Percentiles rank a stretch among this genome's conserved stretches.
Evolutionary conservation across 208 protist genomes (phyloP).

Genomic region (Hexamita inflata): DNA sequence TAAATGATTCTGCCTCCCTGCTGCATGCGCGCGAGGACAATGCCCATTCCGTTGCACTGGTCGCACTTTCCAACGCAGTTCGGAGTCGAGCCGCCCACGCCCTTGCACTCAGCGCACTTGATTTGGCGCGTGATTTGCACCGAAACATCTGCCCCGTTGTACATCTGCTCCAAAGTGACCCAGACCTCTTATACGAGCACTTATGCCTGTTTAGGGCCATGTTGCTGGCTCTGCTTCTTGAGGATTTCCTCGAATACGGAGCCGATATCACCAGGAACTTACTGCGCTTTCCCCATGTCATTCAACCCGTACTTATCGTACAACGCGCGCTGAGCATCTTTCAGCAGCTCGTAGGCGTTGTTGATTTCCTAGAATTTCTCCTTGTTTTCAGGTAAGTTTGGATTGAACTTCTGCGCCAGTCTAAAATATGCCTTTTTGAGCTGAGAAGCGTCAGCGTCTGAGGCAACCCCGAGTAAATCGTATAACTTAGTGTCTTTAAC

Average conservation of each 20-base stretch:
- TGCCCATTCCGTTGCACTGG: background rate
- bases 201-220: background rate
- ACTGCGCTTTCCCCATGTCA: too few relatives aligned
- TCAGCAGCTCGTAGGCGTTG: slow-evolving; percentile 65
- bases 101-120: background rate
- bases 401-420: slow-evolving; percentile 70
- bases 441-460: slow-evolving; percentile 14
- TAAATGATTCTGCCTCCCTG: background rate
- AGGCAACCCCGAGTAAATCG: slow-evolving; percentile 1
- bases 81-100: background rate
- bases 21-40: background rate
- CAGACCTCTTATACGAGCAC: background rate
- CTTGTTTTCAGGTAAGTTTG: slow-evolving; percentile 75
- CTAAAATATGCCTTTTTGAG: slow-evolving; percentile 74
- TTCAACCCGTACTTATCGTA: too few relatives aligned
- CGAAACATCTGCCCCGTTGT: background rate
- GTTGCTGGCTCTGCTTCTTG: too few relatives aligned
- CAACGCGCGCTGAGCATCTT: too few relatives aligned
- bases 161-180: background rate
- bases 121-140: background rate
- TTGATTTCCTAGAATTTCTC: slow-evolving; percentile 74
- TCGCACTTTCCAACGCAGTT: background rate
- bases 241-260: too few relatives aligned
- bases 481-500: slow-evolving; percentile 19
- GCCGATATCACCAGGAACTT: too few relatives aligned